Conservation (phyloP, 1,284 basidiomycete genomes). For the Ceratobasidium sp. region DNA sequence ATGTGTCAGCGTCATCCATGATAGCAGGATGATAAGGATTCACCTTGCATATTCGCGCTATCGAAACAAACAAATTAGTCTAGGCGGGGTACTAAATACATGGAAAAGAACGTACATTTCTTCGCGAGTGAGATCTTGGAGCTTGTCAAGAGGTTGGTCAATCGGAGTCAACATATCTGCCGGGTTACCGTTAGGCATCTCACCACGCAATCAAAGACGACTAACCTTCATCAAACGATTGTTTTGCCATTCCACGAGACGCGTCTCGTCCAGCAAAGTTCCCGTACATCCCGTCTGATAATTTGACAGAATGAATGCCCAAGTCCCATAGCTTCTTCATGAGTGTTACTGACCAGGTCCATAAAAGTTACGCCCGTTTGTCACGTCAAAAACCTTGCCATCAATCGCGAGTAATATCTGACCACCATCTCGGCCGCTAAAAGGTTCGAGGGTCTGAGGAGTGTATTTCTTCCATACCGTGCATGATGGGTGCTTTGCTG, state of each 20-base stretch:
- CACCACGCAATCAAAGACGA: constrained; percentile 39
- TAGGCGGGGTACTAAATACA: neutral
- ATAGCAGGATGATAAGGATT: constrained; percentile 39
- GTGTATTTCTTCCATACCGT: constrained; percentile 82
- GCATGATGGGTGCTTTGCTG: constrained; percentile 80
- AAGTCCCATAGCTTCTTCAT: constrained; percentile 1
- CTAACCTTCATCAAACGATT: constrained; percentile 90
- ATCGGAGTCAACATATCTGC: constrained; percentile 90
- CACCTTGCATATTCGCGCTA: constrained; percentile 91
- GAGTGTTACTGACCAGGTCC: constrained; percentile 77
- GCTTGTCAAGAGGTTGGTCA: constrained; percentile 86
- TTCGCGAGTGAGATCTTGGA: constrained; percentile 78
- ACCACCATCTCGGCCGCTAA: constrained; percentile 74
- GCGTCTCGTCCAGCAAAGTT: constrained; percentile 97
- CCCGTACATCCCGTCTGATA: constrained; percentile 90
- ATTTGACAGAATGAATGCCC: neutral
- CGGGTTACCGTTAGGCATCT: neutral
- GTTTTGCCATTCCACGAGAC: constrained; percentile 95
- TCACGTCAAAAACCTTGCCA: constrained; percentile 91
- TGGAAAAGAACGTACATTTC: constrained; percentile 77
- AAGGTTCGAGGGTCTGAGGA: constrained; percentile 75
- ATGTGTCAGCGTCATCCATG: constrained; percentile 5
- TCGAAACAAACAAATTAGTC: neutral
- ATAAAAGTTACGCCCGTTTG: constrained; percentile 89
- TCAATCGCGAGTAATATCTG: constrained; percentile 89